These are phyloP conservation scores for Paecilomyces fulvus DNA, from an alignment of 2,329 filamentous ascomycete genomes.

Conservation along the genomic window DNA sequence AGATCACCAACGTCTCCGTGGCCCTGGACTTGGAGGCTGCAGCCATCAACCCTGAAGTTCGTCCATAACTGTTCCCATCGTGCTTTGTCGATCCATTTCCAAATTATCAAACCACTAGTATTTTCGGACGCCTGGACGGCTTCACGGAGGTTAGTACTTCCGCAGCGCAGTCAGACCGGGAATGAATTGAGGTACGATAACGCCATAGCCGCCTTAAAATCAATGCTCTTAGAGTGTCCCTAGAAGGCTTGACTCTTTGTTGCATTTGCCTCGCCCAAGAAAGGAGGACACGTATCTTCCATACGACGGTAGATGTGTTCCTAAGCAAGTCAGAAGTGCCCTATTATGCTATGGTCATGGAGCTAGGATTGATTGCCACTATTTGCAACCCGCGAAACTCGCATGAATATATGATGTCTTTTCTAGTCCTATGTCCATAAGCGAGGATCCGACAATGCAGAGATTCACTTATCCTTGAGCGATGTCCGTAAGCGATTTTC, in stretches of 20 bases:
- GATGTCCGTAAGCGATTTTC: too few species aligned
- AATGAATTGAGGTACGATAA: not conserved
- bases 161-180: not conserved
- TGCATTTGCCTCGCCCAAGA: not conserved
- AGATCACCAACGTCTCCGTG: not conserved
- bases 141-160: not conserved
- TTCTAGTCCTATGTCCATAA: not conserved
- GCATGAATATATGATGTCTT: not conserved
- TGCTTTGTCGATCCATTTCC: not conserved
- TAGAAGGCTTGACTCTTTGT: not conserved
- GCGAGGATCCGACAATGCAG: too few species aligned
- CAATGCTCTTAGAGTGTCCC: not conserved
- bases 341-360: not conserved
- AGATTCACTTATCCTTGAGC: too few species aligned
- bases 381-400: not conserved
- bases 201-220: not conserved
- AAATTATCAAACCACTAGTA: not conserved
- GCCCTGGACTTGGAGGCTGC: not conserved
- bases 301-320: not conserved
- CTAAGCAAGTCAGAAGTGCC: not conserved
- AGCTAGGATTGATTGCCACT: not conserved
- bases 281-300: not conserved
- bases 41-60: not conserved
- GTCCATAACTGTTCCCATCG: not conserved
- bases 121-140: not conserved